phyloP scores from a whole-genome alignment of 805 yeast species.

The Spathaspora arborariae region DNA sequence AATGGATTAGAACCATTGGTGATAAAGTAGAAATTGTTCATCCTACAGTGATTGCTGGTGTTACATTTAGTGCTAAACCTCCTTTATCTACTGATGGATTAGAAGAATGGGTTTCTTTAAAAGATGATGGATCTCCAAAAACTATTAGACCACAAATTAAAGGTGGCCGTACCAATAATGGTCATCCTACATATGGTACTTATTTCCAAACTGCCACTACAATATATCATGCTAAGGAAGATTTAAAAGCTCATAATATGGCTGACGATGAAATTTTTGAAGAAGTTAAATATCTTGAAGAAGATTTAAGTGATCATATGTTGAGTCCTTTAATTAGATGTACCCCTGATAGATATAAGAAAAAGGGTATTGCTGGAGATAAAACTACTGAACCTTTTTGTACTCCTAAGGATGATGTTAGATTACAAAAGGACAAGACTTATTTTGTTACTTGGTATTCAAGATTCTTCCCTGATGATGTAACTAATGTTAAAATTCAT shows the following conservation, averaged over 20 bases:
- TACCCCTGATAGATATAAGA: constrained; percentile 70
- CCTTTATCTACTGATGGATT: constrained; percentile 67
- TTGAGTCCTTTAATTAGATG: constrained; percentile 82
- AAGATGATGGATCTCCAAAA: constrained; percentile 75
- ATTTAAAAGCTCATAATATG: constrained; percentile 72
- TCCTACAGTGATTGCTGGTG: constrained; percentile 62
- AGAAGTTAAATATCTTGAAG: constrained; percentile 56
- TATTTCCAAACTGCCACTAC: constrained; percentile 73
- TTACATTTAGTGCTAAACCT: constrained; percentile 64
- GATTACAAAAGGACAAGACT: constrained; percentile 54
- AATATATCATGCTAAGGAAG: constrained; percentile 50
- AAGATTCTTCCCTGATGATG: constrained; percentile 52
- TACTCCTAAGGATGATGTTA: constrained; percentile 63
- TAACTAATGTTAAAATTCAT: constrained; percentile 62
- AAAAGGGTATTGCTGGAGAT: constrained; percentile 58
- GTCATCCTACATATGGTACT: constrained; percentile 69
- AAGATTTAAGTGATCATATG: constrained; percentile 67
- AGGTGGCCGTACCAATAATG: constrained; percentile 64
- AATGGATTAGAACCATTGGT: constrained; percentile 75
- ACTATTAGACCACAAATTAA: constrained; percentile 75
- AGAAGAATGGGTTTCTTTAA: constrained; percentile 76
- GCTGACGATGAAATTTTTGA: constrained; percentile 53
- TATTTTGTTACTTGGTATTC: constrained; percentile 84
- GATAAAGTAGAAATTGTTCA: constrained; percentile 54
- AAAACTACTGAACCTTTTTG: constrained; percentile 76